Percentiles rank a stretch among this genome's conserved stretches.
These are phyloP conservation scores for Tricholoma matsutake DNA, from an alignment of 768 basidiomycete genomes.

Conservation along the genomic window DNA sequence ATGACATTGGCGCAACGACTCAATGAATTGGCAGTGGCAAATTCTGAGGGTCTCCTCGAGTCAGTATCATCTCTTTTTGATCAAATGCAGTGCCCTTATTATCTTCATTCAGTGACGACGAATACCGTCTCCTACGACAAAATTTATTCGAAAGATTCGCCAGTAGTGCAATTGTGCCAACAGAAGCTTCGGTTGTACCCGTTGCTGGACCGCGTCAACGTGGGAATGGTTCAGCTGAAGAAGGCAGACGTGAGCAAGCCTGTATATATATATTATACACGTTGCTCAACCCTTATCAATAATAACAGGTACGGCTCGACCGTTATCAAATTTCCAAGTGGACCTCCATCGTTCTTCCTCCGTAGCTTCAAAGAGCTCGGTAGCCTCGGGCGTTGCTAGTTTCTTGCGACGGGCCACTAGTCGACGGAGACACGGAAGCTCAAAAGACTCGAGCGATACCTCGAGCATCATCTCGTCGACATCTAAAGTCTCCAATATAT, in stretches of 20 bases:
- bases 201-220: constrained; percentile 36
- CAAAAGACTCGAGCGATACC: constrained; percentile 46
- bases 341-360: constrained; percentile 49
- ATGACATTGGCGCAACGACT: constrained; percentile 77
- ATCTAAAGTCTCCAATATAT: constrained; percentile 37
- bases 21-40: constrained; percentile 76
- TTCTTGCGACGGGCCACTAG: constrained; percentile 51
- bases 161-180: constrained; percentile 52
- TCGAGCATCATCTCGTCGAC: constrained; percentile 42
- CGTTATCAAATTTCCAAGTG: constrained; percentile 39
- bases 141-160: constrained; percentile 81
- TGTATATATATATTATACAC: neutral
- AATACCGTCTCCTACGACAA: constrained; percentile 80
- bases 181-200: constrained; percentile 62
- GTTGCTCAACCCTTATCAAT: constrained; percentile 2
- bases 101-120: constrained; percentile 61
- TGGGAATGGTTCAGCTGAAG: constrained; percentile 24
- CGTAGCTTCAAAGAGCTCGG: constrained; percentile 49
- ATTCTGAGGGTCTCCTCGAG: constrained; percentile 78
- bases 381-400: constrained; percentile 47
- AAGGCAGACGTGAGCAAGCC: constrained; percentile 31
- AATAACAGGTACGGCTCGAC: constrained; percentile 30
- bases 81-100: neutral
- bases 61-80: constrained; percentile 30
- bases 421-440: constrained; percentile 29